Percentiles rank a stretch among this genome's conserved stretches.
Evolutionary conservation across 75 land plant species (phyloP).

Genomic region (Pinus albicaulis): DNA sequence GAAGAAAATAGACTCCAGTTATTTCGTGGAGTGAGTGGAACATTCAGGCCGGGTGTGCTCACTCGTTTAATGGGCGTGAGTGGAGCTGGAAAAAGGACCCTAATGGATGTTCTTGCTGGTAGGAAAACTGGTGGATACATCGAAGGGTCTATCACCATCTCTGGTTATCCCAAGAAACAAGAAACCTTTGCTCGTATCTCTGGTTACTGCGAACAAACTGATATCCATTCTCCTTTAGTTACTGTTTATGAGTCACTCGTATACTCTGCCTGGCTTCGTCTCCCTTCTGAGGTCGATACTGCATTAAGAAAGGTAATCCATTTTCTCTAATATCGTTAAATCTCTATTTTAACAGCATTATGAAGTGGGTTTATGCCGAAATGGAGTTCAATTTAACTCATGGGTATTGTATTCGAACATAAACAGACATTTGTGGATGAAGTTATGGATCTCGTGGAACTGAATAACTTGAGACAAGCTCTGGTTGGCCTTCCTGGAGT

Average conservation of each 20-base stretch:
- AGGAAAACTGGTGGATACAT: conserved; percentile 87
- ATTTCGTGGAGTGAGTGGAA: conserved; percentile 60
- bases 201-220: conserved; percentile 81
- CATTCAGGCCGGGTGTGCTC: conserved; percentile 82
- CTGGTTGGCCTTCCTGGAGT: conserved; percentile 65
- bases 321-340: no score
- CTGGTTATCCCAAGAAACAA: conserved; percentile 77
- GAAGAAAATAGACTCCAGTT: conserved; percentile 48
- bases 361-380: no score
- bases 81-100: conserved; percentile 82
- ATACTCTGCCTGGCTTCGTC: conserved; percentile 75
- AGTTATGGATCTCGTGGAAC: conserved; percentile 66
- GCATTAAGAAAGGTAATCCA: conserved; percentile 37
- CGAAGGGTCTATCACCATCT: conserved; percentile 55
- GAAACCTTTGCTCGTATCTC: conserved; percentile 82
- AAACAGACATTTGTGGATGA: conserved; percentile 60
- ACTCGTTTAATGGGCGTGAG: conserved; percentile 84
- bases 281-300: conserved; percentile 44
- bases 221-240: conserved; percentile 84
- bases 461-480: conserved; percentile 30
- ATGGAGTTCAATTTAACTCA: no score
- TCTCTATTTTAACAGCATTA: no score
- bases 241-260: conserved; percentile 73
- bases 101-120: conserved; percentile 86
- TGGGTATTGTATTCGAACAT: background rate